These are phyloP conservation scores for Diaporthe citrichinensis DNA, from an alignment of 2,329 filamentous ascomycete genomes.

Conservation along the genomic window DNA sequence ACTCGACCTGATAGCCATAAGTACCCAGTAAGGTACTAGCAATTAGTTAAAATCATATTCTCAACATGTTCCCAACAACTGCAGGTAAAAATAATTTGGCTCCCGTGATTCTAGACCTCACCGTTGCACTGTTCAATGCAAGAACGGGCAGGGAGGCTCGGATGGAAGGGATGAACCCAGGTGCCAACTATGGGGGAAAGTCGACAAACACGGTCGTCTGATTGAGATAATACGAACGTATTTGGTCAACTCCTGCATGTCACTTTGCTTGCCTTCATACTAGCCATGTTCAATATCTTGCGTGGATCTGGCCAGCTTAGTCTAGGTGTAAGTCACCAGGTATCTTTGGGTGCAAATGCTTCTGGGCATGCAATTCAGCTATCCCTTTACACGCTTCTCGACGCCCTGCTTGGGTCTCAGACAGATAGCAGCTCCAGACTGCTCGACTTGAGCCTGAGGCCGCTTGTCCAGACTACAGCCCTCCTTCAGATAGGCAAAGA, in stretches of 20 bases:
- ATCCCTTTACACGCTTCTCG: neutral
- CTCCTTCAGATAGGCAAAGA: neutral
- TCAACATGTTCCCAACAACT: no score
- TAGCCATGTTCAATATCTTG: neutral
- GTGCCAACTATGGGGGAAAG: neutral
- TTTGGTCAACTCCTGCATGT: no score
- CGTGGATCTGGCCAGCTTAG: neutral
- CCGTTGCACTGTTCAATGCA: neutral
- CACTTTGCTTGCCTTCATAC: neutral
- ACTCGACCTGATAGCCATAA: neutral
- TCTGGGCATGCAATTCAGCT: no score
- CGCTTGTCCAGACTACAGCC: no score
- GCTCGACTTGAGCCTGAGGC: neutral
- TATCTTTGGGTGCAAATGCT: neutral
- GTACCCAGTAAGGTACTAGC: neutral
- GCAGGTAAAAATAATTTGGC: fast-evolving
- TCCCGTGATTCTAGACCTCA: neutral
- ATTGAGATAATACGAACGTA: neutral
- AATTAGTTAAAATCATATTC: neutral
- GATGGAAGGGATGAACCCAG: neutral
- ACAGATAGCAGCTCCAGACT: no score
- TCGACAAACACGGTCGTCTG: neutral
- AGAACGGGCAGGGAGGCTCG: neutral
- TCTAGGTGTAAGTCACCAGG: no score
- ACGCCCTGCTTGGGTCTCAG: neutral